Evolutionary conservation across 805 yeast genomes (phyloP), one percentile per base, ranked within the genome.

Genomic region (Blastobotrys americana): DNA sequence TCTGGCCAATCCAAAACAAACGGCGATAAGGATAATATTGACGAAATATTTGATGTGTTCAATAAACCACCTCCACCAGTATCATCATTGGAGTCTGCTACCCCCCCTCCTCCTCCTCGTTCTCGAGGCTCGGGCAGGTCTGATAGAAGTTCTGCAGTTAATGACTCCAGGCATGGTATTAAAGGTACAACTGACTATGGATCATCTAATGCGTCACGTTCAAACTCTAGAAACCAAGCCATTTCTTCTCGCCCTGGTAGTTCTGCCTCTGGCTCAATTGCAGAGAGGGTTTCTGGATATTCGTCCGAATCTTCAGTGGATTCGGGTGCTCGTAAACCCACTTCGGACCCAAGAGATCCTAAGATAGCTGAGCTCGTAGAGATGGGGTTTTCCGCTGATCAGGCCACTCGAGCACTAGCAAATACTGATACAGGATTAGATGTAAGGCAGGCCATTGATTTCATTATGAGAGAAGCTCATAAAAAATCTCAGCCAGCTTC

Each of bases 301-400:
- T n/a, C n/a, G n/a, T n/a, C n/a, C n/a, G n/a, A n/a, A n/a, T n/a
- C n/a, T n/a, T n/a, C n/a, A n/a, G n/a, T n/a, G n/a, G n/a, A n/a
- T n/a, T n/a, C n/a, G n/a, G n/a, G n/a, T n/a, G n/a, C n/a, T n/a
- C n/a, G n/a, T n/a, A n/a, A n/a, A n/a, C n/a, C n/a, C n/a, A n/a
- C n/a, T n/a, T n/a, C n/a, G n/a, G 50, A 55, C 23, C 53, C 51
- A 2, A 21, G 53, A 15, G 61, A 56, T 35, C 48, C 46, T 22
- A 69, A 77, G 1, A 57, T 84, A 15, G 90, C 90, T 0, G 84
- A 78, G 52, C 67, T 85, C 36, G 63, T 84, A 2, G 93, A 85
- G 47, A 86, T 86, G 78, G 95, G 95, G 2, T 86, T 86, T 55
- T 62, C 81, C 1, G 65, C 74, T 1, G 79, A 76, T 1, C 74